Evolutionary conservation across 75 land plant genomes (phyloP).

Genomic region (Pinus albicaulis): DNA sequence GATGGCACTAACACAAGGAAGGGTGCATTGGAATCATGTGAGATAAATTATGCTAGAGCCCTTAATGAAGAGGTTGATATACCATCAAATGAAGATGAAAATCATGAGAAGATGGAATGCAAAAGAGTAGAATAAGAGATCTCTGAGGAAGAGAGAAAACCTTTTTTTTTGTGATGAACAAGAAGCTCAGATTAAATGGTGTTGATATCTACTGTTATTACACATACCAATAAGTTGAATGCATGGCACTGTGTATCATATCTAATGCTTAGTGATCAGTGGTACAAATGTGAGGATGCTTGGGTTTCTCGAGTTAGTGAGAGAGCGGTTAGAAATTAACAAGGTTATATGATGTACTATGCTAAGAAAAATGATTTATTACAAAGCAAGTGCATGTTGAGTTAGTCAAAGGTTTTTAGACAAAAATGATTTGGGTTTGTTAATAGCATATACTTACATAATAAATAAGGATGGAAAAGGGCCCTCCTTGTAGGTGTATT

Average conservation of each 20-base stretch:
- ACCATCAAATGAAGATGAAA: slow-evolving; percentile 11
- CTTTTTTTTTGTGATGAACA: slow-evolving; percentile 22
- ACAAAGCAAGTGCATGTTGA: slow-evolving; percentile 30
- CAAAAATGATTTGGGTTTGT: neutral
- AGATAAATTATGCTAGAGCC: slow-evolving; percentile 61
- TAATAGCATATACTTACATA: too few species aligned
- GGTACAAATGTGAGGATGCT: slow-evolving; percentile 94
- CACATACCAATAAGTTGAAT: slow-evolving; percentile 80
- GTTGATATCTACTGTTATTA: slow-evolving; percentile 81
- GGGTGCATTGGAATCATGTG: neutral
- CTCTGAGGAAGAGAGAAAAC: slow-evolving; percentile 29
- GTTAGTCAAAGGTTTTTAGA: neutral
- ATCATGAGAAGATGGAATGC: slow-evolving; percentile 15
- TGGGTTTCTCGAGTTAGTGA: slow-evolving; percentile 80
- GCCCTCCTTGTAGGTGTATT: too few species aligned
- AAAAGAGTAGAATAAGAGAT: slow-evolving; percentile 11
- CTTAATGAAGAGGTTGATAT: slow-evolving; percentile 46
- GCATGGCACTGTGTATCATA: slow-evolving; percentile 80
- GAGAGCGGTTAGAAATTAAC: slow-evolving; percentile 63
- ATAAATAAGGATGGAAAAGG: too few species aligned
- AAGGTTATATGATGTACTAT: slow-evolving; percentile 87
- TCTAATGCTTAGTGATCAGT: slow-evolving; percentile 50
- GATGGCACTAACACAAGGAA: slow-evolving; percentile 22
- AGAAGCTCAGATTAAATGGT: too few species aligned
- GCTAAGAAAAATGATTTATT: slow-evolving; percentile 52